Percentiles rank a stretch among this genome's conserved stretches.
These are phyloP conservation scores for Paramecium biaurelia DNA, from an alignment of 73 alveolate genomes.

Conservation along the genomic window DNA sequence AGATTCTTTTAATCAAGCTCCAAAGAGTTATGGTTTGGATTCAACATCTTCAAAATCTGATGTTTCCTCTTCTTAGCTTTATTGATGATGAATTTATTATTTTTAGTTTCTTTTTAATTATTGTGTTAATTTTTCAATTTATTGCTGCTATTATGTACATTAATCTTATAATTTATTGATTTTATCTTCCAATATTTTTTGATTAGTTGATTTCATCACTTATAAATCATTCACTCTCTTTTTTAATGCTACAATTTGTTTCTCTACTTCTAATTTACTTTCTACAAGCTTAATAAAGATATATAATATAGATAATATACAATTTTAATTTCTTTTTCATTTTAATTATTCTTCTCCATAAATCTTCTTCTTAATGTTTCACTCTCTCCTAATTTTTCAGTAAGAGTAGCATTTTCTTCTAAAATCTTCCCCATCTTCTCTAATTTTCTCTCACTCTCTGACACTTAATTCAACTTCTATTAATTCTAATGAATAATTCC, in stretches of 20 bases:
- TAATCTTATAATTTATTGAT: conserved; percentile 4
- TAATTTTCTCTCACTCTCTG: conserved; percentile 49
- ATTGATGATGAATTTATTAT: background rate
- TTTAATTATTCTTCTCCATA: conserved; percentile 47
- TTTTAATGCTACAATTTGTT: conserved; percentile 11
- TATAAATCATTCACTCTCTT: conserved; percentile 58
- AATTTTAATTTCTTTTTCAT: conserved; percentile 40
- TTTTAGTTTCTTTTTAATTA: background rate
- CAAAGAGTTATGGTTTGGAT: conserved; percentile 34
- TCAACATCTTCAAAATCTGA: conserved; percentile 22
- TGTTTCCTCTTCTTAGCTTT: background rate
- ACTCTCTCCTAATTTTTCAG: conserved; percentile 46
- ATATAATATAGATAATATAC: background rate
- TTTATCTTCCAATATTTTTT: conserved; percentile 57
- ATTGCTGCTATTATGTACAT: background rate
- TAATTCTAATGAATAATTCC: background rate
- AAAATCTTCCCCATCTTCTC: conserved; percentile 46
- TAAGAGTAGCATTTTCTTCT: conserved; percentile 47
- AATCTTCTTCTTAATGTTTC: conserved; percentile 48
- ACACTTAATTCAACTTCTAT: background rate
- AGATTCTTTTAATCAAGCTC: background rate
- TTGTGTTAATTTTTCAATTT: background rate
- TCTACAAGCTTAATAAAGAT: background rate
- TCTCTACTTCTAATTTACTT: conserved; percentile 44
- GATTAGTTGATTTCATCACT: conserved; percentile 53